These are phyloP conservation scores for Globisporangium radiosum DNA, from an alignment of 352 stramenopile genomes.

Conservation along the genomic window DNA sequence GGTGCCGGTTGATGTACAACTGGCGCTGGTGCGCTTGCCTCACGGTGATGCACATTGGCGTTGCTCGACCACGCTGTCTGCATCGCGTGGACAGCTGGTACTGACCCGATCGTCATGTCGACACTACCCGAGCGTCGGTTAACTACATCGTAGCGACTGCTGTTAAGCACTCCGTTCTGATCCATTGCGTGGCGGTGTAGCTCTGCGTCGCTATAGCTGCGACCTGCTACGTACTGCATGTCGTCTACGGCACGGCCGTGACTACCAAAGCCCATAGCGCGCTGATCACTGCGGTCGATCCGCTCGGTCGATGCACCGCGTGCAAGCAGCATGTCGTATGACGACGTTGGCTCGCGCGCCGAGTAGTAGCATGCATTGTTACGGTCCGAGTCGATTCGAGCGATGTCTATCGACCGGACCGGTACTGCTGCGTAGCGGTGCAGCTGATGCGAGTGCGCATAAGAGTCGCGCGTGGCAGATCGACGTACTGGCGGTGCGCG, in stretches of 20 bases:
- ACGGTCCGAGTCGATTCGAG: background rate
- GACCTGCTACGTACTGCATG: background rate
- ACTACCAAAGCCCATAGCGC: too few relatives aligned
- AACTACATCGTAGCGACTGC: background rate
- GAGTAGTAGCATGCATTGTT: constrained; percentile 23
- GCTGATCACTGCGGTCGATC: constrained; percentile 18
- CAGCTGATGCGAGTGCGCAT: background rate
- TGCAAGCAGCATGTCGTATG: background rate
- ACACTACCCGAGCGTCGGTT: constrained; percentile 3
- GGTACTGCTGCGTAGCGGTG: constrained; percentile 1
- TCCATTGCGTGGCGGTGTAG: background rate
- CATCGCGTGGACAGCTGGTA: too few relatives aligned
- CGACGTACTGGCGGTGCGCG: constrained; percentile 2
- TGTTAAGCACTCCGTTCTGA: background rate
- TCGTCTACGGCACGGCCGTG: too few relatives aligned
- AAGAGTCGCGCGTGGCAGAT: background rate
- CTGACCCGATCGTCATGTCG: background rate
- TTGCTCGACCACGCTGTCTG: too few relatives aligned
- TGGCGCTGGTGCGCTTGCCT: background rate
- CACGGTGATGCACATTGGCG: background rate
- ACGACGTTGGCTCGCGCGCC: constrained; percentile 11
- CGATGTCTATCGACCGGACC: background rate
- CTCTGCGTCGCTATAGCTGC: background rate
- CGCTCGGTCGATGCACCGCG: constrained; percentile 31
- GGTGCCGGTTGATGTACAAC: background rate